Percentiles rank a stretch among this genome's conserved stretches.
These are phyloP conservation scores for Boletus subparvulus DNA, from an alignment of 768 basidiomycete genomes.

Conservation along the genomic window DNA sequence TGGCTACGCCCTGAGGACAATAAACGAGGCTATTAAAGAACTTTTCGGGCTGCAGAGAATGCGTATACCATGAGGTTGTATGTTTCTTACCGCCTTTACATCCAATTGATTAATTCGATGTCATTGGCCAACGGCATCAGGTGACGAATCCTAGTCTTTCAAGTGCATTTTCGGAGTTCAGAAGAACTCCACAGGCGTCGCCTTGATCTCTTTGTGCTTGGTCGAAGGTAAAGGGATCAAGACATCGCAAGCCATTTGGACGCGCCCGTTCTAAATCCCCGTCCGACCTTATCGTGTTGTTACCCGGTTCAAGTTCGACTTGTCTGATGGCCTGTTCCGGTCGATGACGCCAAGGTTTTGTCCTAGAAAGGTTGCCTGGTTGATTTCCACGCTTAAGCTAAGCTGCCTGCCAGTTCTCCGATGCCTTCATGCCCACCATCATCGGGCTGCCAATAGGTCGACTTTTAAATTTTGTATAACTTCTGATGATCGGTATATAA, in stretches of 20 bases:
- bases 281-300: no score
- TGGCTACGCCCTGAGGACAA: no score
- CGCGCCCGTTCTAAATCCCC: background rate
- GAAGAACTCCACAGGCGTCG: background rate
- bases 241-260: no score
- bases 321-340: background rate
- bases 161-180: no score
- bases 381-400: no score
- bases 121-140: background rate
- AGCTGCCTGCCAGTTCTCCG: background rate
- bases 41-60: background rate
- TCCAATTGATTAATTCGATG: background rate
- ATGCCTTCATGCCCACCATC: background rate
- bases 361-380: background rate
- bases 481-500: background rate
- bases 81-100: background rate
- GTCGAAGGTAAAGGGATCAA: background rate
- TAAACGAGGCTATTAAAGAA: no score
- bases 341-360: background rate
- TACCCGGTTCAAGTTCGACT: background rate
- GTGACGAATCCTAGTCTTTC: background rate
- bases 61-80: background rate
- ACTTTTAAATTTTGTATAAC: background rate
- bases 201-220: background rate
- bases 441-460: background rate